Base-by-base conservation (phyloP, 805 yeast genomes). In the Wickerhamomyces chambardii region DNA sequence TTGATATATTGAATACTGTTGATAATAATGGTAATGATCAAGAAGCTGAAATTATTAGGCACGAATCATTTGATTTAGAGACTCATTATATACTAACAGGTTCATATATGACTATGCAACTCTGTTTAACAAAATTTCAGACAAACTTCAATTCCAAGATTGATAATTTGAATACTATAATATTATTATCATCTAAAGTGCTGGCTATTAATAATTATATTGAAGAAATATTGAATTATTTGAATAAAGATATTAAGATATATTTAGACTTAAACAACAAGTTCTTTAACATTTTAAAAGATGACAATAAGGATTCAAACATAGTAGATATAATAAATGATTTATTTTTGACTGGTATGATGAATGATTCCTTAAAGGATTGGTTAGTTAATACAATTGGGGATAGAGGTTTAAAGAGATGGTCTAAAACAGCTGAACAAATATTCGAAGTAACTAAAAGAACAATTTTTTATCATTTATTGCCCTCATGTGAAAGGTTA, bases 341-440 rank as follows among this genome's bases (percentile, higher is more conserved):
- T 33, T 45, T 73, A 17, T 51, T 76, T 2, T 47, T 76, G 4
- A 73, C 83, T 0, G 81, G 82, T 2, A 58, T 71, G 34, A 61
- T 78, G 38, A 65, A 75, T 1, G 63, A 59, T 12, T 54, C 63
- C 1, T 57, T 74, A 2, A 67, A 65, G 39, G 76, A 73, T 37
- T 82, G 78, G 76, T 58, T 83, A 48, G 65, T 72, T 17, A 78
- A 78, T 44, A 73, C 76, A 32, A 58, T 82, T 25, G 87, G 84
- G 0, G 86, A 79, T 41, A 60, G 82, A 41, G 84, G 84, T 21
- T 51, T 73, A 15, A 73, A 70, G 41, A 63, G 73, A 43, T 71
- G 85, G 71, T 56, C 58, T 3, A 67, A 64, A 35, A 34, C 67
- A 15, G 79, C 82, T 0, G 66, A 63, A 26, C 53, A 63, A 2